Conservation (phyloP, 2,329 filamentous ascomycete species). For the Alternaria dauci region DNA sequence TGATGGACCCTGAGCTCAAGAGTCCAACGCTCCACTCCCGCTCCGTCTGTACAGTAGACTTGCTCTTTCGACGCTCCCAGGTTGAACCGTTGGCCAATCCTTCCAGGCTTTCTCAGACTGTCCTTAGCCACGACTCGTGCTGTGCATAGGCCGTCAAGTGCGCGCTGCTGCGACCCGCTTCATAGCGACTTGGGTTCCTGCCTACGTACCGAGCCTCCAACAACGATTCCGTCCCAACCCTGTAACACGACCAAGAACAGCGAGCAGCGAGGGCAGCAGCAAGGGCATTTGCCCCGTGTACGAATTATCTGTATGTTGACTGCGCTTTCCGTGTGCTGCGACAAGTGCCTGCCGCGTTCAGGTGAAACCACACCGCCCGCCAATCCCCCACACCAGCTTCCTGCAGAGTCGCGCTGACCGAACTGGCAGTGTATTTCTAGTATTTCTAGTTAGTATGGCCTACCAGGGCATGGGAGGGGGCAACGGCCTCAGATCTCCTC, state of each 20-base stretch:
- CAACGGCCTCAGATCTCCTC: conserved; percentile 80
- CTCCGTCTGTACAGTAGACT: conserved; percentile 14
- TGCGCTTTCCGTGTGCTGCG: conserved; percentile 17
- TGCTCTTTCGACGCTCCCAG: conserved; percentile 12
- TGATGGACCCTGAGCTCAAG: conserved; percentile 19
- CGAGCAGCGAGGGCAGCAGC: conserved; percentile 26
- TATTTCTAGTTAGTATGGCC: conserved; percentile 61
- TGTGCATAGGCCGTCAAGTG: conserved; percentile 20
- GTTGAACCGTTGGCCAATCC: conserved; percentile 20
- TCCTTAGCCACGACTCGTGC: conserved; percentile 17
- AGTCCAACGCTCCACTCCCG: conserved; percentile 21
- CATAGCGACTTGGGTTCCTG: conserved; percentile 14
- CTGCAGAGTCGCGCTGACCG: conserved; percentile 39
- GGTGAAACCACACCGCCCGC: conserved; percentile 45
- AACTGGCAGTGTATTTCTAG: conserved; percentile 50
- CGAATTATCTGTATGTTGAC: conserved; percentile 38
- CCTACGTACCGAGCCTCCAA: conserved; percentile 18
- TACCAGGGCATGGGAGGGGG: conserved; percentile 70
- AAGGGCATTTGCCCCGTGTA: conserved; percentile 42
- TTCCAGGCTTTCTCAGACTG: conserved; percentile 15
- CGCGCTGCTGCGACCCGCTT: conserved; percentile 15
- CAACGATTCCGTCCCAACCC: conserved; percentile 20
- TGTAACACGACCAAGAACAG: conserved; percentile 25
- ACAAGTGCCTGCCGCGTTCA: conserved; percentile 26
- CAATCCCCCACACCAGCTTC: conserved; percentile 43